These are phyloP conservation scores for Penicillium cosmopolitanum DNA, from an alignment of 495 filamentous ascomycete genomes.

Conservation along the genomic window DNA sequence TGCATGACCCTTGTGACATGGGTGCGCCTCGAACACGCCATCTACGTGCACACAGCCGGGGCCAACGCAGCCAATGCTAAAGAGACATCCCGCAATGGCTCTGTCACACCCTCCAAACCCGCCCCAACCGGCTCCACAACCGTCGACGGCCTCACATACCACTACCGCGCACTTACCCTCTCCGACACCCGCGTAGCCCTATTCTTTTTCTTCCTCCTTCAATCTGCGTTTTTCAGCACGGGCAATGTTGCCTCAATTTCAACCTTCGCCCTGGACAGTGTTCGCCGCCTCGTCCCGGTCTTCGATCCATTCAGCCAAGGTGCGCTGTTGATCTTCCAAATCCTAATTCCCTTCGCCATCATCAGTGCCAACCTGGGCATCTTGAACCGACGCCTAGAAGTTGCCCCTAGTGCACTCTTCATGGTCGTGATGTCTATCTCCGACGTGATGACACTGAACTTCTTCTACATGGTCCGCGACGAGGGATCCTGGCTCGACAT, in stretches of 20 bases:
- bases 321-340: conserved; percentile 83
- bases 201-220: conserved; percentile 93
- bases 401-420: conserved; percentile 83
- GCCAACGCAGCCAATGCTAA: conserved; percentile 27
- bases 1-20: conserved; percentile 82
- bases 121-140: conserved; percentile 32
- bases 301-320: conserved; percentile 94
- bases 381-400: conserved; percentile 81
- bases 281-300: conserved; percentile 87
- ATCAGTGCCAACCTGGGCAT: conserved; percentile 94
- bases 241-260: conserved; percentile 96
- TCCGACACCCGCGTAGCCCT: conserved; percentile 84
- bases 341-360: conserved; percentile 91
- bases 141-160: conserved; percentile 42
- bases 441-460: conserved; percentile 92
- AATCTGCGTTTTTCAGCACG: conserved; percentile 96
- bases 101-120: conserved; percentile 28
- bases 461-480: conserved; percentile 96
- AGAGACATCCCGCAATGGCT: conserved; percentile 15
- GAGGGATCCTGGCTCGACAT: conserved; percentile 98
- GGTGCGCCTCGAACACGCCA: conserved; percentile 85
- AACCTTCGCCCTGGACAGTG: conserved; percentile 91
- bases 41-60: conserved; percentile 59
- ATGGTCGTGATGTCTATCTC: conserved; percentile 93
- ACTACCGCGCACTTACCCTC: conserved; percentile 74